phyloP scores from a whole-genome alignment of 495 filamentous ascomycete genomes.

The Hapsidospora chrysogenum region DNA sequence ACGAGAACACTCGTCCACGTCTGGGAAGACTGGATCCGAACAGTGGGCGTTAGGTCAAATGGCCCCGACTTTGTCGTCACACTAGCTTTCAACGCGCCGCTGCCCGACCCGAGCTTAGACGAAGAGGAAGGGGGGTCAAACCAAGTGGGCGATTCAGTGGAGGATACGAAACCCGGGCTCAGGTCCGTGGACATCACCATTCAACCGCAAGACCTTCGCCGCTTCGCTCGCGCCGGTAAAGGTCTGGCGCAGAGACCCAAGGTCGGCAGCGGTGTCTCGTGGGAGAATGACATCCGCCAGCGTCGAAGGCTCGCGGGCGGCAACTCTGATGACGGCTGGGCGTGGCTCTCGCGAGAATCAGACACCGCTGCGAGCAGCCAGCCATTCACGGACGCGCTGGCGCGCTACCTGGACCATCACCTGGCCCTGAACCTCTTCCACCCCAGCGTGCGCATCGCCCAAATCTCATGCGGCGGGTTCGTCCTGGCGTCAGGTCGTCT shows the following conservation, averaged over 20 bases:
- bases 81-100: slow-evolving; percentile 20
- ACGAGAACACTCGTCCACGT: slow-evolving; percentile 20
- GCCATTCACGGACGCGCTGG: slow-evolving; percentile 27
- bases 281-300: slow-evolving; percentile 12
- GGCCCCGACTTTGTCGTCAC: slow-evolving; percentile 19
- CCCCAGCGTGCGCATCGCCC: slow-evolving; percentile 21
- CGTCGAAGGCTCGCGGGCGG: slow-evolving; percentile 19
- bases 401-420: slow-evolving; percentile 19
- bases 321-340: slow-evolving; percentile 27
- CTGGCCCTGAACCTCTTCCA: slow-evolving; percentile 26
- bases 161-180: slow-evolving; percentile 11
- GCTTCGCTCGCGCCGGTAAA: slow-evolving; percentile 11
- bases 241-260: background rate
- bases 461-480: slow-evolving; percentile 28
- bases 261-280: slow-evolving; percentile 5
- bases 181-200: slow-evolving; percentile 26
- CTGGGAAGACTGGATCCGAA: slow-evolving; percentile 24
- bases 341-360: slow-evolving; percentile 21
- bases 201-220: slow-evolving; percentile 15
- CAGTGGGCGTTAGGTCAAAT: slow-evolving; percentile 7
- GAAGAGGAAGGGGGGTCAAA: background rate
- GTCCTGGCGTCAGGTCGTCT: slow-evolving; percentile 23
- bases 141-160: background rate
- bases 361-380: slow-evolving; percentile 6
- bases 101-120: slow-evolving; percentile 1